Evolutionary conservation across 139 green algal species (phyloP).

Genomic region (Spirogloea muscicola): DNA sequence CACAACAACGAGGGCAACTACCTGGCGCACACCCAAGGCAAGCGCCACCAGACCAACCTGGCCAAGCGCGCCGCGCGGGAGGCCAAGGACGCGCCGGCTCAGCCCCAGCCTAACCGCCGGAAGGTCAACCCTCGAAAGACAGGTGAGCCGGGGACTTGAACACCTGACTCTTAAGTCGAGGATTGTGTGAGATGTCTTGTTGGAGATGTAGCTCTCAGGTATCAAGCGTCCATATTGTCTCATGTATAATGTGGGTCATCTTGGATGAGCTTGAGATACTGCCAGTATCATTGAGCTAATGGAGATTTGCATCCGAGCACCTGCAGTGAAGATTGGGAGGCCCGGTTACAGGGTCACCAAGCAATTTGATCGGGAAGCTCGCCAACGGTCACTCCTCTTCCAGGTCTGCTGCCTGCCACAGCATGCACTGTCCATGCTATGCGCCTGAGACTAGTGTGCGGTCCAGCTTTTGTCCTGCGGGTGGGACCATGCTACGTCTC

Average conservation of each 20-base stretch:
- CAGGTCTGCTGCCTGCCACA: constrained; percentile 62
- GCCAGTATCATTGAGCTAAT: no score
- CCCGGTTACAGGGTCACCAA: constrained; percentile 98
- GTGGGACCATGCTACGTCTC: not conserved
- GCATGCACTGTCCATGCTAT: no score
- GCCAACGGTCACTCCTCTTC: constrained; percentile 87
- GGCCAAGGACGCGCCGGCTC: constrained; percentile 67
- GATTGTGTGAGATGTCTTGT: no score
- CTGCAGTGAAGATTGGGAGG: constrained; percentile 89
- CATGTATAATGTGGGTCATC: no score
- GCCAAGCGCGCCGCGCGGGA: constrained; percentile 95
- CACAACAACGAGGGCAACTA: constrained; percentile 99
- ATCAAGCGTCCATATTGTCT: no score
- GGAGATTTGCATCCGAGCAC: no score
- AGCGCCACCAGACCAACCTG: constrained; percentile 97
- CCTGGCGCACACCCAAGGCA: constrained; percentile 94
- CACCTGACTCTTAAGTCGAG: no score
- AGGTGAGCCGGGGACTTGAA: constrained; percentile 36
- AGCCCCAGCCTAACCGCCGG: constrained; percentile 65
- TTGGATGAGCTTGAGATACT: no score
- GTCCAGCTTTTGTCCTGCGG: no score
- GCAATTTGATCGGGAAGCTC: constrained; percentile 77
- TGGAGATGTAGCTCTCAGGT: no score
- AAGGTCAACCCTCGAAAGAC: constrained; percentile 37
- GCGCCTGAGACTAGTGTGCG: no score